Conservation (phyloP, 2,329 filamentous ascomycete genomes). For the Blastomyces gilchristii region DNA sequence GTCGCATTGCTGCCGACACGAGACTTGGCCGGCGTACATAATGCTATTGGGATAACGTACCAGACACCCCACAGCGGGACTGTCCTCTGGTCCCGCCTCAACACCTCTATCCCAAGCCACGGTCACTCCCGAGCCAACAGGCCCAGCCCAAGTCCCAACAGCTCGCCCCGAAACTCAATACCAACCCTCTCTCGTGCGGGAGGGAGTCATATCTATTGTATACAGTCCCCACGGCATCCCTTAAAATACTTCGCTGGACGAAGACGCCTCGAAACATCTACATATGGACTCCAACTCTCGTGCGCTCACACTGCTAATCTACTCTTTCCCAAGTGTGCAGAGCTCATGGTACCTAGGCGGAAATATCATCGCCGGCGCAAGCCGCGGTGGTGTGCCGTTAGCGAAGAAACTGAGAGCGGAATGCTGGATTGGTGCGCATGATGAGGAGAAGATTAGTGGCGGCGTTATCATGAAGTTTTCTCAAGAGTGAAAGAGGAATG, state of each 20-base stretch:
- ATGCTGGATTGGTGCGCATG: constrained; percentile 2
- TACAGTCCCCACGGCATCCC: constrained; percentile 2
- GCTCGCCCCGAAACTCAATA: not conserved
- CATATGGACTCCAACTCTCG: constrained; percentile 39
- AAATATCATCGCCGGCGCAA: constrained; percentile 40
- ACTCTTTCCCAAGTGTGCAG: constrained; percentile 42
- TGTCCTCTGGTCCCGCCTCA: not conserved
- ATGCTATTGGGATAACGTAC: constrained; percentile 63
- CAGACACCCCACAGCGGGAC: constrained; percentile 41
- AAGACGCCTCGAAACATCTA: not conserved
- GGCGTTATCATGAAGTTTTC: not conserved
- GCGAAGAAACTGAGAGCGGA: not conserved
- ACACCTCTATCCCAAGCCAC: not conserved
- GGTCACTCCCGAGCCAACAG: not conserved
- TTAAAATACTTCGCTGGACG: not conserved
- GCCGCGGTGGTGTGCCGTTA: constrained; percentile 30
- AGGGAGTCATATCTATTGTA: not conserved
- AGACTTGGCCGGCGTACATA: constrained; percentile 50
- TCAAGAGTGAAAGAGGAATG: constrained; percentile 14
- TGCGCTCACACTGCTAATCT: constrained; percentile 44
- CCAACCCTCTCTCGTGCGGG: not conserved
- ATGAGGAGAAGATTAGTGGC: not conserved
- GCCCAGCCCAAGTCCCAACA: not conserved
- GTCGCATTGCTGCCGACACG: constrained; percentile 56
- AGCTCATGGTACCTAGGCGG: constrained; percentile 48